These are phyloP conservation scores for Hypoxylon cercidicola DNA, from an alignment of 495 filamentous ascomycete species.

Conservation along the genomic window DNA sequence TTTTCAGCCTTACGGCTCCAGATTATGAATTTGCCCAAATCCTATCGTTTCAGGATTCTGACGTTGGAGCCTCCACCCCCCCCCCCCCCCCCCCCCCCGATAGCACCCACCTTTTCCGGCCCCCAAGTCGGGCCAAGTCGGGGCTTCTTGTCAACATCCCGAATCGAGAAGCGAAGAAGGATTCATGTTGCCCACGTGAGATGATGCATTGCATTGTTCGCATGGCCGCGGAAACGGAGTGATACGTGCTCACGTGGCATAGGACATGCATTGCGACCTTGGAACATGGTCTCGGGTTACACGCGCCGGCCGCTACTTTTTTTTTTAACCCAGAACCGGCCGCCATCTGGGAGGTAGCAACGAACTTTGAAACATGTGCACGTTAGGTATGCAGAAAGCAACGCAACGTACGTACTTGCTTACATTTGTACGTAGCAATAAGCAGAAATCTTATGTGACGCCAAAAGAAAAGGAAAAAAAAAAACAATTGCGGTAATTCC, in stretches of 20 bases:
- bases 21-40: slow-evolving; percentile 10
- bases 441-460: no score
- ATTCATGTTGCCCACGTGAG: neutral
- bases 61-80: neutral
- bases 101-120: neutral
- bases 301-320: slow-evolving; percentile 1
- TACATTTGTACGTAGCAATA: no score
- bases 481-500: no score
- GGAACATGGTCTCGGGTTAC: neutral
- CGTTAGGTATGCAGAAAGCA: no score
- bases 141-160: neutral
- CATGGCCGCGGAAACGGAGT: neutral
- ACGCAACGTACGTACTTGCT: no score
- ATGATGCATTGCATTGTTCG: slow-evolving; percentile 1
- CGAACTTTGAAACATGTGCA: no score
- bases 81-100: neutral
- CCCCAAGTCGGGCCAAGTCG: neutral
- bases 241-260: neutral
- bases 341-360: no score
- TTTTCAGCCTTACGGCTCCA: slow-evolving; percentile 29
- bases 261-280: neutral
- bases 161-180: neutral
- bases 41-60: slow-evolving; percentile 9
- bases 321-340: no score
- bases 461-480: no score